A percentile compares a stretch with the other conserved stretches of the same genome.
Evolutionary conservation across 2,329 filamentous ascomycete genomes (phyloP).

Genomic region (Epichloe elymi): DNA sequence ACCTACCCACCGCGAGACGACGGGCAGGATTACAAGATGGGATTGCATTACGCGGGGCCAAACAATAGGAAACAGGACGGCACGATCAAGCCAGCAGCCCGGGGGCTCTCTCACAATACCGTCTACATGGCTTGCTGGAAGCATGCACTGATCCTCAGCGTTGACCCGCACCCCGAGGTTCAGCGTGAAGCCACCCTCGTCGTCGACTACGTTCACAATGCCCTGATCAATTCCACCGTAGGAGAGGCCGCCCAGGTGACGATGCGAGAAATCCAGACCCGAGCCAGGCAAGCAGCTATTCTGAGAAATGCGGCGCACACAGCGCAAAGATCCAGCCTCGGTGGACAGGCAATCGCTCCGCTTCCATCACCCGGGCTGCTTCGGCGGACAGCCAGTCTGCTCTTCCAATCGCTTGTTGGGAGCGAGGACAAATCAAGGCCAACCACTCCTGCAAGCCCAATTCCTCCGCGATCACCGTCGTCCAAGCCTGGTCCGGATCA

Average conservation of each 20-base stretch:
- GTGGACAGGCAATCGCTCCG: conserved; percentile 26
- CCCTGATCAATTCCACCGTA: conserved; percentile 64
- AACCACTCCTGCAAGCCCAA: conserved; percentile 17
- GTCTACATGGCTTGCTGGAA: conserved; percentile 94
- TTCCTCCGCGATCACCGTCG: conserved; percentile 15
- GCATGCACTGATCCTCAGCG: conserved; percentile 76
- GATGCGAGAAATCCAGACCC: conserved; percentile 58
- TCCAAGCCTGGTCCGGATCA: conserved; percentile 28
- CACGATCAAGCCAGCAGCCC: conserved; percentile 40
- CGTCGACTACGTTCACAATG: conserved; percentile 71
- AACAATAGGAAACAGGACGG: conserved; percentile 44
- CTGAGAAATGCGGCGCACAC: conserved; percentile 28
- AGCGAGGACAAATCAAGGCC: conserved; percentile 30
- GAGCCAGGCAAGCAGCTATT: conserved; percentile 31
- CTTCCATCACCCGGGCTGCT: conserved; percentile 44
- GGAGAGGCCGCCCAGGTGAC: conserved; percentile 55
- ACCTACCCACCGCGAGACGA: conserved; percentile 41
- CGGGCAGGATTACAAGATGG: conserved; percentile 46
- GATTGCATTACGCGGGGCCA: conserved; percentile 45
- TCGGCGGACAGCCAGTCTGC: conserved; percentile 49
- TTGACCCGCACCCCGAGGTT: conserved; percentile 90
- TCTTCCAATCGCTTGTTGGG: conserved; percentile 46
- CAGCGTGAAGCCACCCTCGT: conserved; percentile 74
- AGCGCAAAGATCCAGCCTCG: conserved; percentile 30
- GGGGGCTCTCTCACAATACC: conserved; percentile 66